These are phyloP conservation scores for Venturia nashicola DNA, from an alignment of 2,329 filamentous ascomycete species.

Conservation along the genomic window DNA sequence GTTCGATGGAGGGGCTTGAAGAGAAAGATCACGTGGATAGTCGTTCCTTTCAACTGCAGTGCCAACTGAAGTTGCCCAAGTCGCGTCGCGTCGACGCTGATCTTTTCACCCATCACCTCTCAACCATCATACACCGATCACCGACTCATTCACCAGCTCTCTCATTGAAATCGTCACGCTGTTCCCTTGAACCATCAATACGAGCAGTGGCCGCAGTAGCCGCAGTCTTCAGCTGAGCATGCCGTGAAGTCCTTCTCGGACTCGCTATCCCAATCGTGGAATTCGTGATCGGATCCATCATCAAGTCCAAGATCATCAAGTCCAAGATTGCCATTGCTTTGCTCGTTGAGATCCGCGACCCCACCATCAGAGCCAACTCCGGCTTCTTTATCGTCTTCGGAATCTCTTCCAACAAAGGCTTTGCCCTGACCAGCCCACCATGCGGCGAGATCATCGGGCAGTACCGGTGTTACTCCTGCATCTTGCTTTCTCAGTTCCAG, in stretches of 20 bases:
- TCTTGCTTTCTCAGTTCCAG: conserved; percentile 25
- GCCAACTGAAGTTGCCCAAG: no score
- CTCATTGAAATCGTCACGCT: not conserved
- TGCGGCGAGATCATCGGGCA: conserved; percentile 16
- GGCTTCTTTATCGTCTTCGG: not conserved
- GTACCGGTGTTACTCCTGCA: conserved; percentile 12
- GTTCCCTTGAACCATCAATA: conserved; percentile 11
- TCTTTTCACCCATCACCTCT: not conserved
- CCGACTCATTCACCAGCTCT: not conserved
- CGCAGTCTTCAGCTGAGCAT: conserved; percentile 23
- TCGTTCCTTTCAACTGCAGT: no score
- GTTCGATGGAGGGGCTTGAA: no score
- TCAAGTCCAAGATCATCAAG: conserved; percentile 8
- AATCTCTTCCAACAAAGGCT: not conserved
- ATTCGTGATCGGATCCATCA: not conserved
- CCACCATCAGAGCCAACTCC: not conserved
- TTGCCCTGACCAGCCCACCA: conserved; percentile 9
- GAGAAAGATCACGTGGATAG: no score
- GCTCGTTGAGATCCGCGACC: not conserved
- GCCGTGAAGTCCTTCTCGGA: conserved; percentile 24
- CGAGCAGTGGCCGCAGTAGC: conserved; percentile 25
- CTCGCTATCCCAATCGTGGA: conserved; percentile 13
- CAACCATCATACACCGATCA: not conserved
- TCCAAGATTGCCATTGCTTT: not conserved
- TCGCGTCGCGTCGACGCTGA: no score